Percentiles rank a stretch among this genome's conserved stretches.
phyloP scores from a whole-genome alignment of 805 yeast genomes.

The Saturnispora saitoi region DNA sequence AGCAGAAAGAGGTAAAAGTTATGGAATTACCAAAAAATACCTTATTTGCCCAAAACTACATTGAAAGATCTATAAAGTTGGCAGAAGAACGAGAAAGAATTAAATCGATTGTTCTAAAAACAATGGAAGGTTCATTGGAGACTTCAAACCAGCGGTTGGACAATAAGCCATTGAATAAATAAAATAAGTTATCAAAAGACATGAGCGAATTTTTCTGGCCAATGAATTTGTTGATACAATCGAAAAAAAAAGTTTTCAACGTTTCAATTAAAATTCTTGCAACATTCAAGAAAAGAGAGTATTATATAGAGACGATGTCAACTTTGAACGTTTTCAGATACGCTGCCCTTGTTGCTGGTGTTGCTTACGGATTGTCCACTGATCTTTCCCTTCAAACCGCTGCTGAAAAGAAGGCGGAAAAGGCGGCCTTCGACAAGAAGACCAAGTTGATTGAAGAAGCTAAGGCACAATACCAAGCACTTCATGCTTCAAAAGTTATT shows the following conservation, averaged over 20 bases:
- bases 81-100: conserved; percentile 48
- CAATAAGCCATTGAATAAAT: neutral
- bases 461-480: conserved; percentile 75
- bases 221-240: neutral
- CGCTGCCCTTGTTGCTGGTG: conserved; percentile 82
- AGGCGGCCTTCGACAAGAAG: conserved; percentile 51
- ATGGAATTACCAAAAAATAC: conserved; percentile 46
- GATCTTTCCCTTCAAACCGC: conserved; percentile 57
- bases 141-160: neutral
- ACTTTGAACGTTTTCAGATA: conserved; percentile 71
- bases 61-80: conserved; percentile 41
- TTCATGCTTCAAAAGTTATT: conserved; percentile 39
- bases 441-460: conserved; percentile 79
- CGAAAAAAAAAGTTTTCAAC: neutral
- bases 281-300: neutral
- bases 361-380: conserved; percentile 82
- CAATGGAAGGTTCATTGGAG: neutral
- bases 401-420: conserved; percentile 51
- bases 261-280: neutral
- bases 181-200: neutral
- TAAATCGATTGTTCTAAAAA: conserved; percentile 42
- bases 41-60: conserved; percentile 44
- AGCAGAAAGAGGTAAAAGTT: conserved; percentile 28
- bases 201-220: conserved; percentile 2
- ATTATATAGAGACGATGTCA: neutral